Evolutionary conservation across 768 basidiomycete genomes (phyloP).

Genomic region (Paxillus involutus): DNA sequence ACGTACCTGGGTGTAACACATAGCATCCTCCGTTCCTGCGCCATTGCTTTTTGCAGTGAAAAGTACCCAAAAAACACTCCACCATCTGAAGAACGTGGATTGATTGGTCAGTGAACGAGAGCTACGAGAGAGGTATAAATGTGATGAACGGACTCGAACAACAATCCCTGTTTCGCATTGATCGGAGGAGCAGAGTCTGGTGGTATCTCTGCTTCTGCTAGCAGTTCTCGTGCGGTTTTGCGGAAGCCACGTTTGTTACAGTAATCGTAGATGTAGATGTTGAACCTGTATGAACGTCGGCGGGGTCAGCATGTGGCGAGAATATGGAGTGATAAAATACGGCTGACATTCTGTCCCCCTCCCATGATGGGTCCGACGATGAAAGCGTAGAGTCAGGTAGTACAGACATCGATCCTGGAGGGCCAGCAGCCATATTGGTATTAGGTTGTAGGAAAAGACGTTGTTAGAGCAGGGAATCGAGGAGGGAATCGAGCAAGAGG

Average conservation of each 20-base stretch:
- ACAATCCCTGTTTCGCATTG: conserved; percentile 77
- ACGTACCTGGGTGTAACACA: conserved; percentile 69
- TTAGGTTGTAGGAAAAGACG: background rate
- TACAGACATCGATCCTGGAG: conserved; percentile 27
- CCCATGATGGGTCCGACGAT: conserved; percentile 60
- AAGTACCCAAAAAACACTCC: conserved; percentile 87
- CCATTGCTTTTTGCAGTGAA: conserved; percentile 79
- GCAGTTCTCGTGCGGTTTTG: conserved; percentile 70
- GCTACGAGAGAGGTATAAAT: background rate
- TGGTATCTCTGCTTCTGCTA: conserved; percentile 64
- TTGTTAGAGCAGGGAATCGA: background rate
- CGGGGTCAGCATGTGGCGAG: conserved; percentile 3
- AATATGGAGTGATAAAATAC: conserved; percentile 5
- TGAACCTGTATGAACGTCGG: conserved; percentile 57
- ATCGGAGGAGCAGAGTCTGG: conserved; percentile 70
- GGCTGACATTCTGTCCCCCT: conserved; percentile 81
- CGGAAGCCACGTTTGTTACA: conserved; percentile 76
- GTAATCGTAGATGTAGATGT: conserved; percentile 88
- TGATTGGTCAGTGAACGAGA: conserved; percentile 1
- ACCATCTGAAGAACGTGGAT: conserved; percentile 56
- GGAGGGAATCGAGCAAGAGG: background rate
- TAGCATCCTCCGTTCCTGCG: conserved; percentile 64
- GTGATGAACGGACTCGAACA: conserved; percentile 65
- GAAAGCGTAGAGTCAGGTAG: conserved; percentile 11
- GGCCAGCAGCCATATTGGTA: conserved; percentile 20